Evolutionary conservation across 345 rosid genomes (phyloP), one percentile per base, ranked within the genome.

Genomic region (Moringa oleifera): DNA sequence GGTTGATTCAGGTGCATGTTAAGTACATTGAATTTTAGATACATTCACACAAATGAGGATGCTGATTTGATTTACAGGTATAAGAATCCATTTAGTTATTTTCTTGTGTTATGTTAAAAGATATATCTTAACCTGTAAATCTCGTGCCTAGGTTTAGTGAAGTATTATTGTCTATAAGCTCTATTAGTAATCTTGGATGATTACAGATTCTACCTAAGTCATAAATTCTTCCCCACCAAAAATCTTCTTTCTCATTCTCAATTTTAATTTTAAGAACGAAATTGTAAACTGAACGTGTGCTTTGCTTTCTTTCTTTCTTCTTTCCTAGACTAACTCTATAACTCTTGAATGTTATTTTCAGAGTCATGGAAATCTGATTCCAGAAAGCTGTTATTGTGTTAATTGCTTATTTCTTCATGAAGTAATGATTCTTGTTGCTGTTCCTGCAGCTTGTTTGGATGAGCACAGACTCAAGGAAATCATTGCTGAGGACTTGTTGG

Each of bases 401-500:
- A 3, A 28, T 28, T 28, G 33, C 33, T 28, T 28, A 28, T n/a
- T 28, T 59, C 16, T 15, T 16, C 46, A 10, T 60, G 54, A 59
- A 50, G 49, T 24, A 15, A 19, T 46, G 18, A 4, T 41, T 1
- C 17, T 11, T 41, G 2, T 41, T 41, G 12, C 47, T 41, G 3
- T 28, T 28, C 5, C 47, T 65, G 16, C 77, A 80, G 85, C 68
- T 71, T 72, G 65, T 37, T 21, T 75, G 36, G 83, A 73, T 21
- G 77, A 76, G 66, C 61, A 66, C 62, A 74, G 67, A 55, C 71
- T 88, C 46, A 53, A 54, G 65, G 77, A 74, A 63, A 33, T 74
- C 0, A 53, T 81, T 18, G 67, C 77, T 25, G 53, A 66, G 25
- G 90, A 75, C 25, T 63, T 69, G 51, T 79, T 86, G 24, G 75